Conservation (phyloP, 2,329 filamentous ascomycete genomes). For the Fusarium beomiforme region DNA sequence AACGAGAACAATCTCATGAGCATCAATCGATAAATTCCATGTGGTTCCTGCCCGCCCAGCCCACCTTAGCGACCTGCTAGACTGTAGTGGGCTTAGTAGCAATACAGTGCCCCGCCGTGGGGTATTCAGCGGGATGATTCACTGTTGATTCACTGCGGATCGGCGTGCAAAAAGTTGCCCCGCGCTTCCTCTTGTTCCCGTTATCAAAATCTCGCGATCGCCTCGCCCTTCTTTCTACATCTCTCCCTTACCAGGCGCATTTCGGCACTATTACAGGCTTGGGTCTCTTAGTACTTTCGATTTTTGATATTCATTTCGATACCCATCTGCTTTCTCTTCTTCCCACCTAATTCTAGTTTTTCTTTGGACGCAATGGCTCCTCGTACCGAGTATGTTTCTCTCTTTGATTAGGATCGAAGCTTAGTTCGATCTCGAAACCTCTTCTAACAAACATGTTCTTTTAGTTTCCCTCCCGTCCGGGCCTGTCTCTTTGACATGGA, state of each 20-base stretch:
- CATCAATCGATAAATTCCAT: slow-evolving; percentile 3
- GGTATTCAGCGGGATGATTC: slow-evolving; percentile 14
- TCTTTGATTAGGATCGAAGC: background rate
- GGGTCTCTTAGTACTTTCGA: background rate
- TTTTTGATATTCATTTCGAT: background rate
- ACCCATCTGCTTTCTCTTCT: background rate
- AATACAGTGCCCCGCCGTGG: slow-evolving; percentile 16
- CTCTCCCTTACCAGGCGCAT: background rate
- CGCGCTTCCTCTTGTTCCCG: background rate
- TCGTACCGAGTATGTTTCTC: slow-evolving; percentile 55
- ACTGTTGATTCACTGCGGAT: slow-evolving; percentile 3
- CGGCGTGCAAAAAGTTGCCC: slow-evolving; percentile 2
- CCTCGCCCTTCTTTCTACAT: background rate
- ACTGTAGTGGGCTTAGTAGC: background rate
- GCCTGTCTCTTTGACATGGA: slow-evolving; percentile 99
- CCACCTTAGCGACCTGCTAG: background rate
- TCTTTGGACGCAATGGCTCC: slow-evolving; percentile 50
- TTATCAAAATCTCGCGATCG: slow-evolving; percentile 17
- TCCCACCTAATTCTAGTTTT: background rate
- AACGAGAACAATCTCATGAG: background rate
- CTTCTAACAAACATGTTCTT: slow-evolving; percentile 15
- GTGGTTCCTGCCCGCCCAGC: background rate
- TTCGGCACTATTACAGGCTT: background rate
- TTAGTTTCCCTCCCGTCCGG: slow-evolving; percentile 79
- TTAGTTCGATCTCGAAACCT: background rate